Percentiles rank a stretch among this genome's conserved stretches.
Conservation (phyloP, 257 asterid species). For the Solanum ossicruentum region DNA sequence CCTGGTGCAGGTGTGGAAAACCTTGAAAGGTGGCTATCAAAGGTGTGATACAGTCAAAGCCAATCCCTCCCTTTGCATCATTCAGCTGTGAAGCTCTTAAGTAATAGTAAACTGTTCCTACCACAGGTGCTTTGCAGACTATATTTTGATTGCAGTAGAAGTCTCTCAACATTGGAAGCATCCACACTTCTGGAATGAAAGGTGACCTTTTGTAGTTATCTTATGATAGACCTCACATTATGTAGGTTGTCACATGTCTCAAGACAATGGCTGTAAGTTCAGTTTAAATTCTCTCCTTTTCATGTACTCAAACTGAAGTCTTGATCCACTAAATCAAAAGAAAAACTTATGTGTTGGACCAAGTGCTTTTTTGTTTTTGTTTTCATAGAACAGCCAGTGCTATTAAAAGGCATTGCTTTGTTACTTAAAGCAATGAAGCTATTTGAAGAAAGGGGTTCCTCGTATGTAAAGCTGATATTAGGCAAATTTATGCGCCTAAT, state of each 20-base stretch:
- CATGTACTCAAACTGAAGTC: background rate
- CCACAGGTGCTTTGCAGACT: constrained; percentile 71
- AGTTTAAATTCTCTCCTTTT: background rate
- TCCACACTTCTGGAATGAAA: constrained; percentile 57
- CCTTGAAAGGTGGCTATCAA: no score
- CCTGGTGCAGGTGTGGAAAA: constrained; percentile 12
- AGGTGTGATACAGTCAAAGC: constrained; percentile 17
- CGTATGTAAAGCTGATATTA: background rate
- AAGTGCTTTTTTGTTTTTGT: background rate
- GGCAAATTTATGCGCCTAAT: no score
- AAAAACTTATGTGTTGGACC: no score
- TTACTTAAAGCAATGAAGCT: background rate
- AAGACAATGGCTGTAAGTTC: background rate
- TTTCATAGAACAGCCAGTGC: background rate
- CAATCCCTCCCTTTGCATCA: constrained; percentile 66
- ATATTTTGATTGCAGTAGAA: constrained; percentile 62
- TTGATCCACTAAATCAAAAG: background rate
- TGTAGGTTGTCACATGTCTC: background rate
- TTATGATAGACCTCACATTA: constrained; percentile 42
- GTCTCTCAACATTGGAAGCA: constrained; percentile 47
- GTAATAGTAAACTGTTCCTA: constrained; percentile 35
- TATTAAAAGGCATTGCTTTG: background rate
- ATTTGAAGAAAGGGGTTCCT: background rate
- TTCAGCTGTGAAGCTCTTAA: constrained; percentile 64
- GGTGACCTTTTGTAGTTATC: constrained; percentile 65